Conservation (phyloP, 2,329 filamentous ascomycete genomes). For the Celoporthe dispersa region DNA sequence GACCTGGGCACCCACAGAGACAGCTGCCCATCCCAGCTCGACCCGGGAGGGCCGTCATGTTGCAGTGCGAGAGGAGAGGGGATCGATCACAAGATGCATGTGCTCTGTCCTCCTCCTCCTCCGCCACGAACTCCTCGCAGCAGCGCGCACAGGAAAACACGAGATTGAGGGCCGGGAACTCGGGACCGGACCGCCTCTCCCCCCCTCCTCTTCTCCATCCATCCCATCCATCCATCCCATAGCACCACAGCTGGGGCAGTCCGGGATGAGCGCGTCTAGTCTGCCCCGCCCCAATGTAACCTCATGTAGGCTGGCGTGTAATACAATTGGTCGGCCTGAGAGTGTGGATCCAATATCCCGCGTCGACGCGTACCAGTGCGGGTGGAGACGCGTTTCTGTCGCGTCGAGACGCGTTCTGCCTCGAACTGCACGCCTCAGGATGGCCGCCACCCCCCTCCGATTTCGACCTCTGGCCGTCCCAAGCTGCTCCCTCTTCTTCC, state of each 20-base stretch:
- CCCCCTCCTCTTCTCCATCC: not conserved
- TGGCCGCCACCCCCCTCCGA: not conserved
- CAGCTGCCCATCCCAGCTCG: not conserved
- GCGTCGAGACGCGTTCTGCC: not conserved
- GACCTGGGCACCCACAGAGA: not conserved
- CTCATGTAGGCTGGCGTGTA: not conserved
- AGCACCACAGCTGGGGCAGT: not conserved
- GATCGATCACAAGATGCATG: not conserved
- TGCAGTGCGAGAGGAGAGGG: not conserved
- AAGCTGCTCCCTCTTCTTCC: conserved; percentile 12
- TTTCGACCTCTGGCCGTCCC: not conserved
- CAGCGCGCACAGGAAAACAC: not conserved
- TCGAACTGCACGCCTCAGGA: not conserved
- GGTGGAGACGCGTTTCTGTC: conserved; percentile 7
- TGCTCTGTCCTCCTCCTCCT: not conserved
- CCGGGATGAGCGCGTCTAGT: not conserved
- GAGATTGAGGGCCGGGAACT: not conserved
- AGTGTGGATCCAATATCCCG: not conserved
- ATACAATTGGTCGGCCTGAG: not conserved
- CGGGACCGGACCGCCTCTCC: not conserved
- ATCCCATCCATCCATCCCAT: not conserved
- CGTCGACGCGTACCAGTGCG: not conserved
- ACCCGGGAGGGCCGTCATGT: not conserved
- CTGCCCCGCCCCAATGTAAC: not conserved
- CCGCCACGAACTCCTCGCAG: too few species aligned